These are phyloP conservation scores for Hypomontagnella submonticulosa DNA, from an alignment of 495 filamentous ascomycete genomes.

Conservation along the genomic window DNA sequence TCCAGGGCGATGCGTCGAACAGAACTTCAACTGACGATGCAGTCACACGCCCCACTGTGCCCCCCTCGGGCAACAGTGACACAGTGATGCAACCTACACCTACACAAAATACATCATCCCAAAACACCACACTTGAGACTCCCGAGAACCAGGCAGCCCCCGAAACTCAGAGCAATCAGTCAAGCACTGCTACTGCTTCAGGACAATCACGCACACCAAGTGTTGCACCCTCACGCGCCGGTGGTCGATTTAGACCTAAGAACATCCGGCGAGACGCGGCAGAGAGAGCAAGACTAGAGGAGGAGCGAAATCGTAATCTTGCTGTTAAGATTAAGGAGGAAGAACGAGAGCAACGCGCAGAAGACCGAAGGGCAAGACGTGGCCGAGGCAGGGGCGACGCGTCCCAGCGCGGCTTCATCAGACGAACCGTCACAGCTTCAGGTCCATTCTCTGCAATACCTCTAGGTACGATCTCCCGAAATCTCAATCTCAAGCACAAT, in stretches of 20 bases:
- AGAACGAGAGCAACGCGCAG: slow-evolving; percentile 43
- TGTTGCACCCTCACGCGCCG: slow-evolving; percentile 30
- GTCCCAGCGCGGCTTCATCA: slow-evolving; percentile 49
- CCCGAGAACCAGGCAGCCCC: slow-evolving; percentile 4
- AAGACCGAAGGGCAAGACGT: slow-evolving; percentile 51
- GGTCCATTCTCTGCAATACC: slow-evolving; percentile 55
- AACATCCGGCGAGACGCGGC: slow-evolving; percentile 54
- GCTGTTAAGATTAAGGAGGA: slow-evolving; percentile 48
- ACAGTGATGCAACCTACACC: slow-evolving; percentile 12
- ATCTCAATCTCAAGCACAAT: not conserved
- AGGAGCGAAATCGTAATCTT: slow-evolving; percentile 47
- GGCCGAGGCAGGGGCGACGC: slow-evolving; percentile 51
- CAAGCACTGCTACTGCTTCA: slow-evolving; percentile 9
- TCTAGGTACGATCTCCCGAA: slow-evolving; percentile 42
- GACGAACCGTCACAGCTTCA: slow-evolving; percentile 48
- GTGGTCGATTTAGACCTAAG: slow-evolving; percentile 55
- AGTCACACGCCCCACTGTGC: slow-evolving; percentile 12
- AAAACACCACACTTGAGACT: slow-evolving; percentile 1
- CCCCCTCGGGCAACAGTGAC: slow-evolving; percentile 21
- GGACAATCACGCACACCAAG: slow-evolving; percentile 34
- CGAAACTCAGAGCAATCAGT: slow-evolving; percentile 20
- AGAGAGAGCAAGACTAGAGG: slow-evolving; percentile 55
- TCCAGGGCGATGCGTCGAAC: slow-evolving; percentile 17
- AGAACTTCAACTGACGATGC: slow-evolving; percentile 25
- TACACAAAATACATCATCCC: not conserved